These are phyloP conservation scores for Cutaneotrichosporon sp. DNA, from an alignment of 1,284 basidiomycete species.

Conservation along the genomic window DNA sequence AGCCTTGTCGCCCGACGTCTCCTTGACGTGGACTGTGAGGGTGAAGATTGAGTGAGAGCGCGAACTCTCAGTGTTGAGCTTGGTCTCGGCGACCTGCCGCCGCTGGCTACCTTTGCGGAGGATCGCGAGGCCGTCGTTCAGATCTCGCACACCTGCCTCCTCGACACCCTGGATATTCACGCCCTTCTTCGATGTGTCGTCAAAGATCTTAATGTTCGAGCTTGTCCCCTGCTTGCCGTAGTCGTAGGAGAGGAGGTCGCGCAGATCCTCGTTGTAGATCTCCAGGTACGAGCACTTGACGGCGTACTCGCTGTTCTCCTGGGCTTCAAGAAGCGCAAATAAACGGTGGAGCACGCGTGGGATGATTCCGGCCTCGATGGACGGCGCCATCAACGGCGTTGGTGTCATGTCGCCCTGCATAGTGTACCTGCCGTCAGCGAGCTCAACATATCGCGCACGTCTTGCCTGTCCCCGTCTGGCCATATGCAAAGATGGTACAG, in stretches of 20 bases:
- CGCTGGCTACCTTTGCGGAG: conserved; percentile 85
- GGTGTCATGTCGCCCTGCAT: conserved; percentile 89
- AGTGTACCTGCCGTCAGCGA: conserved; percentile 64
- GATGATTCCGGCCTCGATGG: conserved; percentile 90
- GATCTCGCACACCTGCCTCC: conserved; percentile 80
- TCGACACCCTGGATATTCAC: conserved; percentile 94
- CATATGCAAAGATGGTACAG: conserved; percentile 97
- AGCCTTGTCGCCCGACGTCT: conserved; percentile 59
- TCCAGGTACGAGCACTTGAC: conserved; percentile 95
- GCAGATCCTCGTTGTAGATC: conserved; percentile 99
- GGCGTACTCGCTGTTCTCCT: conserved; percentile 72
- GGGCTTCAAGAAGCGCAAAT: conserved; percentile 81
- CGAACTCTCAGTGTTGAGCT: conserved; percentile 93
- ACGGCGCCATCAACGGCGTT: conserved; percentile 76
- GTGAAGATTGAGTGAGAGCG: conserved; percentile 99
- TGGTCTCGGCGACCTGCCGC: conserved; percentile 91
- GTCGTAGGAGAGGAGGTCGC: conserved; percentile 80
- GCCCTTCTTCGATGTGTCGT: conserved; percentile 74
- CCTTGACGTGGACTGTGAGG: conserved; percentile 90
- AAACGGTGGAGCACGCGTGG: conserved; percentile 92
- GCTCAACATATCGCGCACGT: conserved; percentile 63
- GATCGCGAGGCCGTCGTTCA: conserved; percentile 78
- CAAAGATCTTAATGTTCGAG: conserved; percentile 76
- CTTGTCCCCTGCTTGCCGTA: conserved; percentile 60
- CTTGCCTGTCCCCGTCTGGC: conserved; percentile 98